Conservation (phyloP, 169 alveolate species). For the Babesia ovis region DNA sequence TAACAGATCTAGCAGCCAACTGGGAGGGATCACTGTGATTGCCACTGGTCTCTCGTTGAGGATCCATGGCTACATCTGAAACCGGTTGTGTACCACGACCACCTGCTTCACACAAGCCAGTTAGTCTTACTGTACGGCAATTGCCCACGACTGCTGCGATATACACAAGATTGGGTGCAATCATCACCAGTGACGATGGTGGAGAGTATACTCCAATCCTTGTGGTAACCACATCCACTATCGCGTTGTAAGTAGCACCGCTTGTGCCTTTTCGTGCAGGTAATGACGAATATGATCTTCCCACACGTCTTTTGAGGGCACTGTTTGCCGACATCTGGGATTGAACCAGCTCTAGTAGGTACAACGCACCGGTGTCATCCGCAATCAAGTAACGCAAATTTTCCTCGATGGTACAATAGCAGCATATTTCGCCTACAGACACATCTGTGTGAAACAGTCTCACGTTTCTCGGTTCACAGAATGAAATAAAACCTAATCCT, state of each 20-base stretch:
- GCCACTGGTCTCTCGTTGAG: background rate
- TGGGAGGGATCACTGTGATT: background rate
- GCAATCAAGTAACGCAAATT: constrained; percentile 41
- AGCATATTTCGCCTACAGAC: constrained; percentile 38
- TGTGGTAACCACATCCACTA: constrained; percentile 32
- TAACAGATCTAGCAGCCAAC: background rate
- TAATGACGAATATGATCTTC: background rate
- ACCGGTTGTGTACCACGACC: background rate
- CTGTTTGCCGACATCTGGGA: constrained; percentile 17
- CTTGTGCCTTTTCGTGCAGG: background rate
- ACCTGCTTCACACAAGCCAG: background rate
- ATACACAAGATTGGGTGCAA: constrained; percentile 26
- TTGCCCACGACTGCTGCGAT: constrained; percentile 49
- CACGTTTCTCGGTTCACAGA: constrained; percentile 38
- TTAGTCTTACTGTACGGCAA: constrained; percentile 29
- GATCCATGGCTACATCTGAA: background rate
- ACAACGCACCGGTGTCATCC: constrained; percentile 56
- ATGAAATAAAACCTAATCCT: constrained; percentile 42
- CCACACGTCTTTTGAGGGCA: constrained; percentile 33
- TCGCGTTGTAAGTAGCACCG: constrained; percentile 3
- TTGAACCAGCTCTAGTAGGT: constrained; percentile 50
- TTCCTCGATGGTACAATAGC: constrained; percentile 29
- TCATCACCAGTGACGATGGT: constrained; percentile 51
- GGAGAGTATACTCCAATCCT: constrained; percentile 35
- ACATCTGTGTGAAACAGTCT: constrained; percentile 35